Percentiles rank a stretch among this genome's conserved stretches.
Conservation (phyloP, 495 filamentous ascomycete species). For the Aspergillus saccharolyticus region DNA sequence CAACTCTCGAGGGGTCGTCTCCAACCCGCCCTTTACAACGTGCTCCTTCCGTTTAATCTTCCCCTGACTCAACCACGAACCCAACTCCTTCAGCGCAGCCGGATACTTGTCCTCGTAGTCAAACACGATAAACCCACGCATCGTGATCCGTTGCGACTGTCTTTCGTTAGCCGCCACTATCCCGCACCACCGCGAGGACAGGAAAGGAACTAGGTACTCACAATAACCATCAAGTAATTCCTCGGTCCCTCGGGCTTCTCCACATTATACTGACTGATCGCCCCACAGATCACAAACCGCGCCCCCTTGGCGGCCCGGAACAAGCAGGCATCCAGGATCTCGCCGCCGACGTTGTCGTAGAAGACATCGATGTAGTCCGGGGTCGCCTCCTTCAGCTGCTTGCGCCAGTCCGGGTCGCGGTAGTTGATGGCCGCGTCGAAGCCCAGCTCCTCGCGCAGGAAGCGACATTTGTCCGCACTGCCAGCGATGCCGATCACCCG, state of each 20-base stretch:
- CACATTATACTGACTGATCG: slow-evolving; percentile 50
- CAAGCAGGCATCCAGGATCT: slow-evolving; percentile 51
- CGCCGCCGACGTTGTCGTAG: slow-evolving; percentile 54
- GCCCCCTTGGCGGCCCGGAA: slow-evolving; percentile 41
- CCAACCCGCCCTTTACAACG: slow-evolving; percentile 48
- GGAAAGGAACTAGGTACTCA: slow-evolving; percentile 32
- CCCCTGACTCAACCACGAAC: slow-evolving; percentile 47
- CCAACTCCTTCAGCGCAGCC: slow-evolving; percentile 42
- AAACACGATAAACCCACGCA: slow-evolving; percentile 55
- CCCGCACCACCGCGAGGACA: neutral
- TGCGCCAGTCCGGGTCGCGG: slow-evolving; percentile 48
- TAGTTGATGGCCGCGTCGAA: slow-evolving; percentile 55
- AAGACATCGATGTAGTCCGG: slow-evolving; percentile 53
- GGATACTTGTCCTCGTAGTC: slow-evolving; percentile 46
- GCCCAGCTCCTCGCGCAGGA: slow-evolving; percentile 43
- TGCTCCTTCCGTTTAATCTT: slow-evolving; percentile 53
- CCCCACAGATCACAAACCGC: slow-evolving; percentile 51
- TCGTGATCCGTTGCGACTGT: slow-evolving; percentile 45
- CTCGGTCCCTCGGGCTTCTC: slow-evolving; percentile 41
- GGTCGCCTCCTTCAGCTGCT: slow-evolving; percentile 42
- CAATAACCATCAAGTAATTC: slow-evolving; percentile 48
- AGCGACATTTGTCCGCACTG: slow-evolving; percentile 43
- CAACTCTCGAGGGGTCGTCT: slow-evolving; percentile 44
- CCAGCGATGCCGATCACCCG: slow-evolving; percentile 50
- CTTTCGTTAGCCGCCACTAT: slow-evolving; percentile 16